Evolutionary conservation across 306 rosid genomes (phyloP), one percentile per base, ranked within the genome.

Genomic region (Begonia peltatifolia): DNA sequence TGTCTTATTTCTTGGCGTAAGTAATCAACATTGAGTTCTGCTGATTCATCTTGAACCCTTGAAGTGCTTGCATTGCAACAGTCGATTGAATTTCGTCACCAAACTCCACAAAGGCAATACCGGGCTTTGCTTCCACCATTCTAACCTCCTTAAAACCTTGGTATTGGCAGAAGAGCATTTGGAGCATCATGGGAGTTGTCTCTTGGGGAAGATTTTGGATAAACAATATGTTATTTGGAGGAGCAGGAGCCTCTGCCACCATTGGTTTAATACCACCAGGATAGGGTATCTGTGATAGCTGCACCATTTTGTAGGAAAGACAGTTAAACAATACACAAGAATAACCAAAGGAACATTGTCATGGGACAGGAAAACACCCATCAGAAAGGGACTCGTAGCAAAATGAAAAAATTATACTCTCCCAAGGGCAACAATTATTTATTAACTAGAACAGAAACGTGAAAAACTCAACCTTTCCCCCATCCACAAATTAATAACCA

Each of bases 51-150:
- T 92, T 92, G 78, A 92, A 86, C 67, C 84, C 80, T 65, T 92
- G 96, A 18, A 92, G 89, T 2, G 77, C 79, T 77, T 87, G 96
- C 96, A 92, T 79, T 50, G 99, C 94, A 11, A 76, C 84, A 1
- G 96, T 73, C 36, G 96, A 76, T 64, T 92, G 99, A 73, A 83
- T 78, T 76, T 92, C 94, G 35, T 86, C 94, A 42, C 76, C 87
- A 47, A 71, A 92, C 73, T 92, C 99, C 59, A 92, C 96, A 54
- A 92, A 92, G 54, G 99, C 99, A 67, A 92, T 92, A 22, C 96
- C 99, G 3, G 94, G 96, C 71, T 92, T 86, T 9, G 96, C 68
- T 76, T 92, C 99, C 50, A 92, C 86, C 99, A 92, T 90, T 71
- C 99, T 76, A 55, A 90, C 99, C 77, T 90, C 99, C 84, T 83